Conservation (phyloP, 345 rosid genomes). For the Melastoma malabathricum region DNA sequence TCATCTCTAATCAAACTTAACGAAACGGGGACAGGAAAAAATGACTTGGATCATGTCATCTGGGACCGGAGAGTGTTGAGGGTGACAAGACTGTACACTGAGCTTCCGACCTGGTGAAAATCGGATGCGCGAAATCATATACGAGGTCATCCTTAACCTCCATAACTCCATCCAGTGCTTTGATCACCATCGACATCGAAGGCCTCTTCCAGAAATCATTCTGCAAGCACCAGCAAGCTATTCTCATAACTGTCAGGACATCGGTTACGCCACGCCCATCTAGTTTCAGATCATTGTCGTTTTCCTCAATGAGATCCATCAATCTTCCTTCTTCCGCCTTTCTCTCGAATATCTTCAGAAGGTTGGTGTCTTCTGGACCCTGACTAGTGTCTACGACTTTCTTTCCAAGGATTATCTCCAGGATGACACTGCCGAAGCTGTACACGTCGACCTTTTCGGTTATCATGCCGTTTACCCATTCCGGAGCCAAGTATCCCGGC, state of each 20-base stretch:
- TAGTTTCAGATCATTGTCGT: constrained; percentile 13
- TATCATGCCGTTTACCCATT: constrained; percentile 8
- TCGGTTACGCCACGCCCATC: not conserved
- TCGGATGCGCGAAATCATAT: constrained; percentile 3
- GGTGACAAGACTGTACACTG: constrained; percentile 2
- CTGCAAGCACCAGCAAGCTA: constrained; percentile 30
- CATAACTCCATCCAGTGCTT: constrained; percentile 13
- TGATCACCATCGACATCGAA: constrained; percentile 8
- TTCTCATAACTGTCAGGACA: constrained; percentile 15
- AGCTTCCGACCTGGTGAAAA: not conserved
- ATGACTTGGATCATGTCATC: too few relatives aligned
- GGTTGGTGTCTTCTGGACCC: constrained; percentile 13
- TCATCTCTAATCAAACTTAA: too few relatives aligned
- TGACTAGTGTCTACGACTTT: constrained; percentile 9
- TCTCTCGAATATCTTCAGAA: constrained; percentile 11
- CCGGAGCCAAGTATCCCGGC: constrained; percentile 13
- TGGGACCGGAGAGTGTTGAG: constrained; percentile 2
- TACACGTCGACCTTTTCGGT: constrained; percentile 14
- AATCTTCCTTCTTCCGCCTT: constrained; percentile 8
- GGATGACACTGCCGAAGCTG: constrained; percentile 21
- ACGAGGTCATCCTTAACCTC: constrained; percentile 2
- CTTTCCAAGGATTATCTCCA: constrained; percentile 12
- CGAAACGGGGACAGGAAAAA: too few relatives aligned
- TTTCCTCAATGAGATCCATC: constrained; percentile 11
- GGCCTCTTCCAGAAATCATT: constrained; percentile 10